Base-by-base conservation (phyloP, 75 land plant species). In the Isoetes taiwanensis region DNA sequence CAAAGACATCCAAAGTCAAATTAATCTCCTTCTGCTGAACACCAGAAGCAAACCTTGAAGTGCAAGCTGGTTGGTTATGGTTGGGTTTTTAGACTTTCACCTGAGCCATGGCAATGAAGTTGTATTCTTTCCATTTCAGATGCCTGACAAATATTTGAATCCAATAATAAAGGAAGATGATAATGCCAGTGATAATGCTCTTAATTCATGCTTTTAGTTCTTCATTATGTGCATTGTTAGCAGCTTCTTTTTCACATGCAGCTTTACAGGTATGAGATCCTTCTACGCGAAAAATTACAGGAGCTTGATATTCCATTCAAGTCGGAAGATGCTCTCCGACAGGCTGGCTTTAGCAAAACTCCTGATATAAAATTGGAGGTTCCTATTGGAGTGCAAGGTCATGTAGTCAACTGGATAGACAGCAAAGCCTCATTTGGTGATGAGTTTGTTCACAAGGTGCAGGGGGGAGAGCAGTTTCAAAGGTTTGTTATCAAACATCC, bases 381-480 rank as follows among this genome's bases (percentile, higher is more conserved):
- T 32, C 75, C 75, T 33, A 56, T 72, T 61, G 75, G 73, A 39
- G 73, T 72, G 28, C 29, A 58, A 31, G 75, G 75, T 23, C 59
- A 72, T 19, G 53, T 72, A 34, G 75, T 72, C n/a, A 69, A 69
- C 43, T 69, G 75, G 75, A 68, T 72, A 40, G 75, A 72, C 30
- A 72, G 75, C 72, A 72, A 72, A 32, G 75, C 75, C 35, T 72
- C 75, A 20, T 72, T 72, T 62, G 75, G 75, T 29, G 75, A 72
- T 39, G 72, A 61, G 16, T 56, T 28, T 42, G 61, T 27, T 41
- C 75, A 72, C 41, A 68, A 69, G 57, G 19, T 34, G 20, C 75
- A 72, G 34, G 75, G 56, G 28, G 38, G 55, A 54, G 62, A 61
- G 29, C 75, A 72, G 53, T 72, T 72, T 48, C 75, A 72, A 32